Evolutionary conservation across 1,139 yeast species (phyloP), one percentile per base, ranked within the genome.

Genomic region (Sugiyamaella castrensis): DNA sequence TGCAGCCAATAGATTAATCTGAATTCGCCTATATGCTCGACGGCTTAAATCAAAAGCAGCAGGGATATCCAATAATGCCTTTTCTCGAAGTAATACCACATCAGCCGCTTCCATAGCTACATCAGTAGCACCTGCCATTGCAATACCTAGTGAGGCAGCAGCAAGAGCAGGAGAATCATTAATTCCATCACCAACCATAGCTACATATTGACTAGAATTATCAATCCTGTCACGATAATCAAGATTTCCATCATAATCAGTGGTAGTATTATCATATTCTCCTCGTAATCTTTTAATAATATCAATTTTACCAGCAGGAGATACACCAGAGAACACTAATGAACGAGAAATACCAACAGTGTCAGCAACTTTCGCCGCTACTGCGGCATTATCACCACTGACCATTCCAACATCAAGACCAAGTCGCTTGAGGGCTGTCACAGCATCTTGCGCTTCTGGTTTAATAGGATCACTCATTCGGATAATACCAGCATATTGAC

Each of bases 81-180:
- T 67, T 24, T 58, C 54, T 27, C 67, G 64, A 50, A 71, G 61
- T 33, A 94, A 72, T n/a, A 92, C 96, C 35, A 91, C 79, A 64
- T 89, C 97, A 0, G 98, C 96, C 26, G 96, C 88, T 57, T 91
- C 97, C 59, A 92, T 86, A 2, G 98, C 98, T 55, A 92, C 87
- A 62, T 92, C 98, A 0, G 98, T 87, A 2, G 98, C 96, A 0
- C 95, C 80, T 26, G 95, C 84, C 52, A 92, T 80, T 7, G 98
- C 95, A 63, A 94, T 82, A 16, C 98, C 98, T 15, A 92, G 71
- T 57, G 89, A 87, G 0, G 97, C 87, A 52, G 84, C 79, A 0
- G 89, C 95, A 53, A 92, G 74, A 0, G 98, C 98, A 0, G 98
- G 97, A 0, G 98, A 95, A 67, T 92, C 99, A 65, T 88, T 88